A percentile compares a stretch with the other conserved stretches of the same genome.
These are phyloP conservation scores for Elsinoe australis DNA, from an alignment of 2,329 filamentous ascomycete genomes.

Conservation along the genomic window DNA sequence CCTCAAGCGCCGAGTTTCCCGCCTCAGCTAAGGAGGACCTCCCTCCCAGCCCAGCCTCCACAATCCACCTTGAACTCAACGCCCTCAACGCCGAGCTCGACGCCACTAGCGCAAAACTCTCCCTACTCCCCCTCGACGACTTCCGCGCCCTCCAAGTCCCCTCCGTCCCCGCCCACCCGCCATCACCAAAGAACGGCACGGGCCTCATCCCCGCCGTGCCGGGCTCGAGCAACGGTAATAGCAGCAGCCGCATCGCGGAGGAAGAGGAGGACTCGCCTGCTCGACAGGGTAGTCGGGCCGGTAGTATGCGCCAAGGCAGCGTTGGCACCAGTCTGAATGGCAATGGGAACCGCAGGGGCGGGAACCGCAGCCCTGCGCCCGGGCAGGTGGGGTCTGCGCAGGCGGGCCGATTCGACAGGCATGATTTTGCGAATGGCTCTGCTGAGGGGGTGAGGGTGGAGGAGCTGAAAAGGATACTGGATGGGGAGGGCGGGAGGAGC, in stretches of 20 bases:
- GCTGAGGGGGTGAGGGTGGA: conserved; percentile 41
- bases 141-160: conserved; percentile 66
- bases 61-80: conserved; percentile 26
- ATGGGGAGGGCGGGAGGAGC: conserved; percentile 37
- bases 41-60: background rate
- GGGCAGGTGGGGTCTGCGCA: background rate
- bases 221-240: conserved; percentile 54
- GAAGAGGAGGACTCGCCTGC: conserved; percentile 57
- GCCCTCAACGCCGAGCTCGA: conserved; percentile 24
- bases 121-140: conserved; percentile 74
- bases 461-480: conserved; percentile 41
- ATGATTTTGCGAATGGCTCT: conserved; percentile 28
- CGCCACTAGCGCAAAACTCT: conserved; percentile 47
- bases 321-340: conserved; percentile 44
- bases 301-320: too few relatives aligned
- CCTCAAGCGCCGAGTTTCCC: background rate
- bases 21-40: background rate
- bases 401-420: conserved; percentile 14
- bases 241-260: too few relatives aligned
- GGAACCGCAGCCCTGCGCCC: conserved; percentile 14
- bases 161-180: conserved; percentile 54
- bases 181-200: conserved; percentile 39
- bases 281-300: conserved; percentile 51
- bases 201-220: conserved; percentile 33
- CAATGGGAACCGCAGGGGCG: background rate